A percentile compares a stretch with the other conserved stretches of the same genome.
These are phyloP conservation scores for Fusarium hainanense DNA, from an alignment of 2,329 filamentous ascomycete genomes.

Conservation along the genomic window DNA sequence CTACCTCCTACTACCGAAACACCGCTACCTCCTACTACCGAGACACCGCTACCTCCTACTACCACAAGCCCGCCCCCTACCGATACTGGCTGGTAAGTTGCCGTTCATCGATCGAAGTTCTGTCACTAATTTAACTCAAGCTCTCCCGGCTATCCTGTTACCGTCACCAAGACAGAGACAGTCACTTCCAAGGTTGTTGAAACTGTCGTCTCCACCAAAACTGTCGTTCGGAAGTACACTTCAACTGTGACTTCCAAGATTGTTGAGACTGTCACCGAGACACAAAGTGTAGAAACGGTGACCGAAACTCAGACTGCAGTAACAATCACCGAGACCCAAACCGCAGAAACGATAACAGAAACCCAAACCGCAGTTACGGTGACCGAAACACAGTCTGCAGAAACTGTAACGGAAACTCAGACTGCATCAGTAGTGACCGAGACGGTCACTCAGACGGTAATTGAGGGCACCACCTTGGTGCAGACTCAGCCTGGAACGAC, in stretches of 20 bases:
- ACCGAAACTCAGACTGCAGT: not conserved
- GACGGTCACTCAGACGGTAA: not conserved
- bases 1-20: not conserved
- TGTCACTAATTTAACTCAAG: conserved; percentile 8
- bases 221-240: not conserved
- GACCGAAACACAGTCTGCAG: not conserved
- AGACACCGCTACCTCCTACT: not conserved
- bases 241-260: not conserved
- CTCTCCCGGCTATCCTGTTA: conserved; percentile 1
- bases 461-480: conserved; percentile 12
- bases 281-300: not conserved
- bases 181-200: conserved; percentile 10
- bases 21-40: not conserved
- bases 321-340: not conserved
- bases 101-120: not conserved
- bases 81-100: conserved; percentile 21
- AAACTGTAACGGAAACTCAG: conserved; percentile 3
- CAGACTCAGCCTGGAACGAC: conserved; percentile 5
- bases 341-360: conserved; percentile 1
- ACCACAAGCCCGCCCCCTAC: conserved; percentile 1
- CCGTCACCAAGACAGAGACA: not conserved
- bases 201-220: not conserved
- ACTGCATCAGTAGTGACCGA: not conserved
- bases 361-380: not conserved
- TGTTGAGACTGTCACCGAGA: not conserved